Conservation (phyloP, 345 rosid species). For the Acer saccharum region DNA sequence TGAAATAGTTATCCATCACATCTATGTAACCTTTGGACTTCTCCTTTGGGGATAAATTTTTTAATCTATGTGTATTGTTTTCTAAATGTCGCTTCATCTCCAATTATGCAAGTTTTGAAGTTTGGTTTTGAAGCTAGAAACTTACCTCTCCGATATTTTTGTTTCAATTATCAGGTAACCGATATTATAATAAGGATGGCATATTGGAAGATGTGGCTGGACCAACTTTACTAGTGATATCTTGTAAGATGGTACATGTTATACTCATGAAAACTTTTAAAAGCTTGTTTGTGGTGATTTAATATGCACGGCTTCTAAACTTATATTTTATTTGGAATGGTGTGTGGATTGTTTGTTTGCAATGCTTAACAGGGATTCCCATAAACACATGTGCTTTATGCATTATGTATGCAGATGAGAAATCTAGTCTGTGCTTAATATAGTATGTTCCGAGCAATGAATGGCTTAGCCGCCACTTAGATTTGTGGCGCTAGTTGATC, state of each 20-base stretch:
- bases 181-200: slow-evolving; percentile 18
- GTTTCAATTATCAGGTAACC: background rate
- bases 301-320: background rate
- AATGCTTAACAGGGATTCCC: background rate
- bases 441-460: background rate
- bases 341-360: background rate
- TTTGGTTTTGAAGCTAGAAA: background rate
- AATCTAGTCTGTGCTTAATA: background rate
- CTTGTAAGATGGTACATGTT: slow-evolving; percentile 5
- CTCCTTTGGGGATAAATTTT: background rate
- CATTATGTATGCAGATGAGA: background rate
- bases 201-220: slow-evolving; percentile 7
- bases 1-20: background rate
- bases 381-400: background rate
- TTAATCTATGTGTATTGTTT: background rate
- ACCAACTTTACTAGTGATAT: slow-evolving; percentile 5
- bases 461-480: background rate
- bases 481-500: background rate
- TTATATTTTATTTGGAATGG: background rate
- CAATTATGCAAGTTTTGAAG: background rate
- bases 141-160: background rate
- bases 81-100: background rate
- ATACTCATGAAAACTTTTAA: slow-evolving; percentile 2
- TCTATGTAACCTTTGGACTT: background rate
- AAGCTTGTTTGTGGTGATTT: slow-evolving; percentile 6